phyloP scores from a whole-genome alignment of 2,329 filamentous ascomycete genomes.

The Hypoxylon sp. region DNA sequence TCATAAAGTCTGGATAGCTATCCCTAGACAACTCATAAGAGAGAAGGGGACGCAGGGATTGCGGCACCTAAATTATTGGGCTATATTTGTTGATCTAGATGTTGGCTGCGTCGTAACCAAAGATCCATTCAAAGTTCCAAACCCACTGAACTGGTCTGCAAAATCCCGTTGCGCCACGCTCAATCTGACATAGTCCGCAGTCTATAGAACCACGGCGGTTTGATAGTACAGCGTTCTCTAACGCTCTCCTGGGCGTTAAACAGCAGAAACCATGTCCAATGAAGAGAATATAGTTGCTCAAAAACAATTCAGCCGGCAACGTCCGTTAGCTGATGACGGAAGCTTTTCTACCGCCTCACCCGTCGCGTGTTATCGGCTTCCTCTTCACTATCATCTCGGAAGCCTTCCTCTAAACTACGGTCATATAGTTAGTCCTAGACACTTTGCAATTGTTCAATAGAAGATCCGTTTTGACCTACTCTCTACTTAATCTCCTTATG shows the following conservation, averaged over 20 bases:
- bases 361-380: slow-evolving; percentile 57
- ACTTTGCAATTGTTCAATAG: not conserved
- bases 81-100: not conserved
- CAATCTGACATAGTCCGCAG: slow-evolving; percentile 2
- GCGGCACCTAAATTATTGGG: not conserved
- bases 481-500: slow-evolving; percentile 78
- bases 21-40: not conserved
- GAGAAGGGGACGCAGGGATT: not conserved
- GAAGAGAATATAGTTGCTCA: slow-evolving; percentile 1
- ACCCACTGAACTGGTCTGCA: slow-evolving; percentile 24
- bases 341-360: slow-evolving; percentile 36
- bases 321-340: not conserved
- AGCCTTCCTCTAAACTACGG: slow-evolving; percentile 76
- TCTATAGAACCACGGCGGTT: slow-evolving; percentile 1
- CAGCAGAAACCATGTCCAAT: slow-evolving; percentile 11
- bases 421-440: slow-evolving; percentile 43
- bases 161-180: slow-evolving; percentile 12
- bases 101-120: slow-evolving; percentile 5
- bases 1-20: not conserved
- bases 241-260: not conserved
- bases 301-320: not conserved
- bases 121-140: slow-evolving; percentile 20
- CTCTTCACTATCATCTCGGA: slow-evolving; percentile 80
- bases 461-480: slow-evolving; percentile 63
- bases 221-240: slow-evolving; percentile 1